Conservation (phyloP, 2,329 filamentous ascomycete genomes). For the Diaporthe citriasiana region DNA sequence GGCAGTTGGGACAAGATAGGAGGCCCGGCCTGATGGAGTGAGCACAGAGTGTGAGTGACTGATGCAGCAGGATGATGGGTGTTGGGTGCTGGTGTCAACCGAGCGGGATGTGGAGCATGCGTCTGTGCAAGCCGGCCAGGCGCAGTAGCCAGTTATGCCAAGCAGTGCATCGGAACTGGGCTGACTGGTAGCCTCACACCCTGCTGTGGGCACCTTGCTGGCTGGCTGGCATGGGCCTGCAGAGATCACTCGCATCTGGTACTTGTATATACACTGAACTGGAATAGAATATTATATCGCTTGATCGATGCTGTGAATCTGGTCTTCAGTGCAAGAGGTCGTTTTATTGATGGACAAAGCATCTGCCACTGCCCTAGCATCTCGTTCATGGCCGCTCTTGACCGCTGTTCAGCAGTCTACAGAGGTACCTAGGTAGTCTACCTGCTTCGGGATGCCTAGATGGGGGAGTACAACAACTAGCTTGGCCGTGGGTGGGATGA, state of each 20-base stretch:
- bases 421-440: neutral
- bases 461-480: neutral
- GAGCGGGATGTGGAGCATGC: slow-evolving; percentile 21
- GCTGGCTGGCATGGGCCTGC: neutral
- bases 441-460: neutral
- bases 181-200: slow-evolving; percentile 11
- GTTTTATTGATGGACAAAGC: slow-evolving; percentile 19
- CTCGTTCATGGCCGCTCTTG: neutral
- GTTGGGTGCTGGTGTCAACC: slow-evolving; percentile 27
- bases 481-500: neutral
- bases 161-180: neutral
- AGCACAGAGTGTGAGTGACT: slow-evolving; percentile 13
- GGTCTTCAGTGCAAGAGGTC: neutral
- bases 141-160: neutral
- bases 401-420: neutral
- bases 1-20: slow-evolving; percentile 9
- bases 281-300: neutral
- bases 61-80: slow-evolving; percentile 29
- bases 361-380: neutral
- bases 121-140: slow-evolving; percentile 11
- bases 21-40: slow-evolving; percentile 22
- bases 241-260: neutral
- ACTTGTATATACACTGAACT: slow-evolving; percentile 3
- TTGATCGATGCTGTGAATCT: neutral
- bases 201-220: slow-evolving; percentile 4